Percentiles rank a stretch among this genome's conserved stretches.
Conservation (phyloP, 306 rosid genomes). For the Gastrolobium villosum region DNA sequence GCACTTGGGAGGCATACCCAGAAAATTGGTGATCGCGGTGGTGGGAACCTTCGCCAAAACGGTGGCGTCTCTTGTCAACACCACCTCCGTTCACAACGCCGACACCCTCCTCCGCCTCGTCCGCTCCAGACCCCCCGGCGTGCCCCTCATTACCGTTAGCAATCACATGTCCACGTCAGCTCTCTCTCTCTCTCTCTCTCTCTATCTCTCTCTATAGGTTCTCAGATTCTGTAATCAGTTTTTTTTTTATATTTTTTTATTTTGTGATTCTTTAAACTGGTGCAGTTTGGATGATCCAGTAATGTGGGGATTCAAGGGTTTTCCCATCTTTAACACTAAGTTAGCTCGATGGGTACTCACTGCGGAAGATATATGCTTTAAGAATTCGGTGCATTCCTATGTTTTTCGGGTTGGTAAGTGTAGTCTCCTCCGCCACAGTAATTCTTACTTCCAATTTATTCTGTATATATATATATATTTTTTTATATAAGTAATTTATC, state of each 20-base stretch:
- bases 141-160: constrained; percentile 91
- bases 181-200: not conserved
- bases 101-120: constrained; percentile 75
- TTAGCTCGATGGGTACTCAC: constrained; percentile 83
- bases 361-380: constrained; percentile 92
- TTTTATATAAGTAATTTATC: not conserved
- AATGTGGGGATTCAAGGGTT: constrained; percentile 91
- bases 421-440: not conserved
- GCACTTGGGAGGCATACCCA: constrained; percentile 71
- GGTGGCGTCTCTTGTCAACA: constrained; percentile 69
- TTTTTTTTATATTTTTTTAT: not conserved
- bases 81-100: constrained; percentile 78
- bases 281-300: constrained; percentile 83
- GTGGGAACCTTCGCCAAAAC: constrained; percentile 77
- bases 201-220: not conserved
- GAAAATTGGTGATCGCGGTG: constrained; percentile 65
- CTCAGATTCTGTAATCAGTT: no score
- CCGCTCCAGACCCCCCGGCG: constrained; percentile 74
- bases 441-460: not conserved
- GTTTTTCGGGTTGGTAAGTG: constrained; percentile 77
- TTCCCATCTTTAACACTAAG: constrained; percentile 63
- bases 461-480: no score
- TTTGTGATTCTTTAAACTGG: not conserved
- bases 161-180: constrained; percentile 91
- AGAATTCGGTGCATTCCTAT: constrained; percentile 62